Evolutionary conservation across 2,329 filamentous ascomycete species (phyloP).

Genomic region (Nemania sp.): DNA sequence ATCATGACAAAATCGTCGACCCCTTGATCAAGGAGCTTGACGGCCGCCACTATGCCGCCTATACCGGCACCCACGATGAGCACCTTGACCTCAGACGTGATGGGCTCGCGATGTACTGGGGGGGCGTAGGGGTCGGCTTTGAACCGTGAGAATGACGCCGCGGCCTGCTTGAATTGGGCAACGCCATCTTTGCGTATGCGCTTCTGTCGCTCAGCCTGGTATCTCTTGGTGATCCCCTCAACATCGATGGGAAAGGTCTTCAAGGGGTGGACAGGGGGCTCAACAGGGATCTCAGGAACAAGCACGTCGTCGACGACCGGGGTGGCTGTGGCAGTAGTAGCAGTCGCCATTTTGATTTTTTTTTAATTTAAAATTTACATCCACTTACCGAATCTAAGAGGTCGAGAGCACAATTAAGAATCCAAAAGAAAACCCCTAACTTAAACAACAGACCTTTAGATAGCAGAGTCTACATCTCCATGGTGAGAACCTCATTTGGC

Average conservation of each 20-base stretch:
- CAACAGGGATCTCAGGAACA: too few species aligned
- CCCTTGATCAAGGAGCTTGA: not conserved
- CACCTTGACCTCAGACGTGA: not conserved
- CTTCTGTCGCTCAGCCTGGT: not conserved
- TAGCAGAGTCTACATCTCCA: too few species aligned
- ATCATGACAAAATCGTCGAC: not conserved
- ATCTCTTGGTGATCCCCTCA: not conserved
- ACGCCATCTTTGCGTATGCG: not conserved
- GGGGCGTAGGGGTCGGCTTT: not conserved
- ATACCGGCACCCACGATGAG: not conserved
- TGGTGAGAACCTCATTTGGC: too few species aligned
- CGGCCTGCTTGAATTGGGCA: not conserved
- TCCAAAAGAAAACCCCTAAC: too few species aligned
- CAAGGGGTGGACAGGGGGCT: not conserved
- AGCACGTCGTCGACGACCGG: too few species aligned
- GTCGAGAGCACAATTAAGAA: too few species aligned
- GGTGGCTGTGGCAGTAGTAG: too few species aligned
- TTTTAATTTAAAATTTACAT: too few species aligned
- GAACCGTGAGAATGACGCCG: not conserved
- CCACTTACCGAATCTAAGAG: too few species aligned
- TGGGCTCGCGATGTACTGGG: not conserved
- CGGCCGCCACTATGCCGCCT: not conserved
- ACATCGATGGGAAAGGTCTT: not conserved
- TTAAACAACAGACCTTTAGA: too few species aligned
- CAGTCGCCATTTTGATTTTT: too few species aligned